phyloP scores from a whole-genome alignment of 2,329 filamentous ascomycete genomes.

The Escovopsis weberi region DNA sequence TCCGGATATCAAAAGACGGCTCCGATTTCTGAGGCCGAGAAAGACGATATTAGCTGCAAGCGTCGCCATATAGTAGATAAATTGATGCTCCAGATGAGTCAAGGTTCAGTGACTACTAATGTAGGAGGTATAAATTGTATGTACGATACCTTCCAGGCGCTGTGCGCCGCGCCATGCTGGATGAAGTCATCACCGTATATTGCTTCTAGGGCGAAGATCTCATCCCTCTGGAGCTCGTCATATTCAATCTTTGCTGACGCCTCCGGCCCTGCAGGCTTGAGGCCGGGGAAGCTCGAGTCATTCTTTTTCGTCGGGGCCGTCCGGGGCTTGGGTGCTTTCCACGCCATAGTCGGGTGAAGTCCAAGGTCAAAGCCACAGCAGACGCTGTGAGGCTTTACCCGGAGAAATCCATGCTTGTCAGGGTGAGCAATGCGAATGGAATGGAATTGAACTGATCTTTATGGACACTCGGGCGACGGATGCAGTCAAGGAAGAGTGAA shows the following conservation, averaged over 20 bases:
- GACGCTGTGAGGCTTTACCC: conserved; percentile 36
- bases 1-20: conserved; percentile 64
- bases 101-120: conserved; percentile 3
- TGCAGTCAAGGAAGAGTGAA: conserved; percentile 4
- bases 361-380: conserved; percentile 33
- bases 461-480: conserved; percentile 2
- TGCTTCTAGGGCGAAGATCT: conserved; percentile 70
- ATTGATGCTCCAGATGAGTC: no score
- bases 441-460: neutral
- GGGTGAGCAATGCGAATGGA: neutral
- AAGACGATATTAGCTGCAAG: conserved; percentile 8
- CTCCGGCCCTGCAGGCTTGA: conserved; percentile 28
- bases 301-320: conserved; percentile 32
- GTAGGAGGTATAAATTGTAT: neutral
- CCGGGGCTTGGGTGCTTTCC: conserved; percentile 32
- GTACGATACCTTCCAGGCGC: conserved; percentile 67
- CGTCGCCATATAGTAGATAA: neutral
- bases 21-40: conserved; percentile 50
- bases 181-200: conserved; percentile 86
- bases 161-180: conserved; percentile 52
- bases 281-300: conserved; percentile 37
- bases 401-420: conserved; percentile 28
- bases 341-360: conserved; percentile 32
- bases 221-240: conserved; percentile 73
- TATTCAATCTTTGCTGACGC: conserved; percentile 46